These are phyloP conservation scores for Aspergillus fumigatus DNA, from an alignment of 2,329 filamentous ascomycete species.

Conservation along the genomic window DNA sequence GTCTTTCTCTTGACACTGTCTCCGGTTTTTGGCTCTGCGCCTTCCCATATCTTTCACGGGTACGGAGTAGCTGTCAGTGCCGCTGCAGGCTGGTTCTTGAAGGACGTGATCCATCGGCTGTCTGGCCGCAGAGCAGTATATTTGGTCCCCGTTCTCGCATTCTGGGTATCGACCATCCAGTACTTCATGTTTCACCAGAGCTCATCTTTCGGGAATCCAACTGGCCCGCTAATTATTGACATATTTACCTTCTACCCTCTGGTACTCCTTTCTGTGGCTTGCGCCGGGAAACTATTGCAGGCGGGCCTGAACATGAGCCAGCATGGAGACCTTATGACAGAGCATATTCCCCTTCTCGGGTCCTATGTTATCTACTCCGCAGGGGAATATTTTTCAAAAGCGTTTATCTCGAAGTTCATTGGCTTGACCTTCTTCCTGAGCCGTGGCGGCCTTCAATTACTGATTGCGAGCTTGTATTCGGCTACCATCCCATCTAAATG, in stretches of 20 bases:
- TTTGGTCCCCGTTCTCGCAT: constrained; percentile 67
- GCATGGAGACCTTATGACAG: constrained; percentile 55
- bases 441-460: constrained; percentile 66
- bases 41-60: constrained; percentile 67
- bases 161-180: constrained; percentile 70
- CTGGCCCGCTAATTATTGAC: constrained; percentile 74
- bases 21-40: constrained; percentile 83
- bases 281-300: constrained; percentile 62
- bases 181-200: constrained; percentile 66
- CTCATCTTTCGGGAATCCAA: constrained; percentile 59
- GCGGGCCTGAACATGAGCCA: constrained; percentile 50
- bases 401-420: constrained; percentile 47
- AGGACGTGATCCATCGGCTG: constrained; percentile 49
- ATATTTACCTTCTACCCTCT: constrained; percentile 67
- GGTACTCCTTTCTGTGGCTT: constrained; percentile 58
- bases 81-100: constrained; percentile 68
- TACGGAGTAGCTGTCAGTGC: constrained; percentile 62
- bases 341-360: constrained; percentile 61
- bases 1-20: constrained; percentile 65
- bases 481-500: constrained; percentile 65
- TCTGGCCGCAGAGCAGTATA: constrained; percentile 45
- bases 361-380: constrained; percentile 62
- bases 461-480: constrained; percentile 62
- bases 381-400: constrained; percentile 39
- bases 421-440: constrained; percentile 63